A percentile compares a stretch with the other conserved stretches of the same genome.
Evolutionary conservation across 2,329 filamentous ascomycete genomes (phyloP).

Genomic region (Hymenoscyphus scutula): DNA sequence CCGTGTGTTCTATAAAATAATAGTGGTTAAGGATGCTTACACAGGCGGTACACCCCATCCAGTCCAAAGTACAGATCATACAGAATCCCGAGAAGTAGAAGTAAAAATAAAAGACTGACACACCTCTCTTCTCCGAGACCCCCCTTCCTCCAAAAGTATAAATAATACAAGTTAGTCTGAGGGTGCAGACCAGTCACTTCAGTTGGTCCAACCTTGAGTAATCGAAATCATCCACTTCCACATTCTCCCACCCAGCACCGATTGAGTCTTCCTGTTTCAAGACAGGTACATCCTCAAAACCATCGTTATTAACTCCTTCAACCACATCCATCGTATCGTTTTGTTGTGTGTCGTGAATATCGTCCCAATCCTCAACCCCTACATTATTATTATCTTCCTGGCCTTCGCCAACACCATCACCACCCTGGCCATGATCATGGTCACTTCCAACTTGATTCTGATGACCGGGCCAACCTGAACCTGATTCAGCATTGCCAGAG

Average conservation of each 20-base stretch:
- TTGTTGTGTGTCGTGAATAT: constrained; percentile 3
- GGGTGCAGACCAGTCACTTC: constrained; percentile 14
- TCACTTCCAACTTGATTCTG: neutral
- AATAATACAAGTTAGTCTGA: constrained; percentile 5
- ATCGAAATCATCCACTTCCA: constrained; percentile 22
- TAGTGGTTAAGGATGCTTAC: constrained; percentile 4
- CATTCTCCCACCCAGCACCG: constrained; percentile 1
- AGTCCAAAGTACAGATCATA: neutral
- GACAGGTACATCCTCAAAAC: neutral
- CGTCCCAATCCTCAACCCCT: constrained; percentile 3
- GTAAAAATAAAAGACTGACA: neutral
- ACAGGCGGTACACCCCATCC: neutral
- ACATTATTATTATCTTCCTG: neutral
- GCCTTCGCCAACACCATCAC: neutral
- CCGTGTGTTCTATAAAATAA: constrained; percentile 2
- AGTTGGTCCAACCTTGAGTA: constrained; percentile 20
- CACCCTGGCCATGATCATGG: neutral
- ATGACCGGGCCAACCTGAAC: constrained; percentile 17
- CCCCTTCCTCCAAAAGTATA: neutral
- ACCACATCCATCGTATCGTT: neutral
- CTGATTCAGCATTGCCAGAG: neutral
- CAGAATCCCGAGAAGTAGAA: neutral
- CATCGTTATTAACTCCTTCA: neutral
- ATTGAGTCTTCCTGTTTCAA: constrained; percentile 1
- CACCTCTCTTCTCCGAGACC: neutral